A percentile compares a stretch with the other conserved stretches of the same genome.
phyloP scores from a whole-genome alignment of 495 filamentous ascomycete genomes.

The Xylaria castorea region DNA sequence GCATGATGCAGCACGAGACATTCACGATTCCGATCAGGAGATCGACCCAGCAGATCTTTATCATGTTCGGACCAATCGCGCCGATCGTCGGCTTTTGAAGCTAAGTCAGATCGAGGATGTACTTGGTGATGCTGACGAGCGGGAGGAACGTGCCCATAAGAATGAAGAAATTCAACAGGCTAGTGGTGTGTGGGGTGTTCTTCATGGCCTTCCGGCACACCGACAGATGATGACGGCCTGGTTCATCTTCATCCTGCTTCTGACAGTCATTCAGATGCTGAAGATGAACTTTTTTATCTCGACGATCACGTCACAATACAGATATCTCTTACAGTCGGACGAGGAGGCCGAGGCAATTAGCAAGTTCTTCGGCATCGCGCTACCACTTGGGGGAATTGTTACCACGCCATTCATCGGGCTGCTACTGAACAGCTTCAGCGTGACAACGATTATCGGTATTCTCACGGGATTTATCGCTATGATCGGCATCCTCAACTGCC shows the following conservation, averaged over 20 bases:
- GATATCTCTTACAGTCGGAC: slow-evolving; percentile 48
- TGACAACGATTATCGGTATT: slow-evolving; percentile 47
- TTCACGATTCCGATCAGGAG: slow-evolving; percentile 50
- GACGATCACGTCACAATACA: slow-evolving; percentile 56
- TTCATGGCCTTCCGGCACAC: slow-evolving; percentile 54
- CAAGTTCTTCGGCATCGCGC: slow-evolving; percentile 58
- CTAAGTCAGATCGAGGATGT: slow-evolving; percentile 53
- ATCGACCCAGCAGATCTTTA: slow-evolving; percentile 39
- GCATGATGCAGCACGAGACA: slow-evolving; percentile 39
- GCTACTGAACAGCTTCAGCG: slow-evolving; percentile 58
- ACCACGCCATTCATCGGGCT: slow-evolving; percentile 59
- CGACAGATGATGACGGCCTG: slow-evolving; percentile 56
- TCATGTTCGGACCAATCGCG: slow-evolving; percentile 46
- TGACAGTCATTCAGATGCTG: slow-evolving; percentile 60
- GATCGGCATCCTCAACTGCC: slow-evolving; percentile 53
- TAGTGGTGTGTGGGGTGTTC: slow-evolving; percentile 58
- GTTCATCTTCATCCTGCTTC: slow-evolving; percentile 57
- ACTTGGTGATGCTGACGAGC: slow-evolving; percentile 48
- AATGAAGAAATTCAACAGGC: slow-evolving; percentile 61
- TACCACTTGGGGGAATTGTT: slow-evolving; percentile 57
- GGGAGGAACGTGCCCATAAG: slow-evolving; percentile 54
- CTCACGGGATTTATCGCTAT: slow-evolving; percentile 51
- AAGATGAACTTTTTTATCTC: slow-evolving; percentile 64
- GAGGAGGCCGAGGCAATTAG: slow-evolving; percentile 51
- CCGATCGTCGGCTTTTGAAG: slow-evolving; percentile 37